Evolutionary conservation across 108 stramenopile species (phyloP).

Genomic region (Conticribra weissflogii): DNA sequence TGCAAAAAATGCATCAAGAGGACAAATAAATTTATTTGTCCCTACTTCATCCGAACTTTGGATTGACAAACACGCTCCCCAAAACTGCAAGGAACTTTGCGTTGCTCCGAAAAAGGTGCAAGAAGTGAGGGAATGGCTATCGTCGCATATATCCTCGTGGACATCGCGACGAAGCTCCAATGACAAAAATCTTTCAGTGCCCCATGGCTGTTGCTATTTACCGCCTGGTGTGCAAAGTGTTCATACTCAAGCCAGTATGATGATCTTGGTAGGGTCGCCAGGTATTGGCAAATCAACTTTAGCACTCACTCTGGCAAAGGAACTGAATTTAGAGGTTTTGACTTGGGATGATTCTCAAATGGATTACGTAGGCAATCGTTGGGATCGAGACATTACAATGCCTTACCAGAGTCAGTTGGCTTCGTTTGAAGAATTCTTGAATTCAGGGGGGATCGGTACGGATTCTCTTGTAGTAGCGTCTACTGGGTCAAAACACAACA

Average conservation of each 20-base stretch:
- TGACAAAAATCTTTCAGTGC: constrained; percentile 1
- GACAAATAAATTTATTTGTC: not conserved
- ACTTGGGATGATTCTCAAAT: constrained; percentile 78
- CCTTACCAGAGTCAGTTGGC: constrained; percentile 58
- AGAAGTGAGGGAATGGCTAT: constrained; percentile 62
- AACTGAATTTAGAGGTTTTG: constrained; percentile 52
- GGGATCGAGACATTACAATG: constrained; percentile 3
- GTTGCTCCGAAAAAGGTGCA: constrained; percentile 88
- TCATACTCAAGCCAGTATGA: constrained; percentile 37
- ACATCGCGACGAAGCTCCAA: constrained; percentile 16
- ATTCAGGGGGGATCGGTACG: constrained; percentile 58
- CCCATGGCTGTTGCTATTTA: not conserved
- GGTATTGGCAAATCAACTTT: constrained; percentile 84
- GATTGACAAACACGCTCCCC: constrained; percentile 72
- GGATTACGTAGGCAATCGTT: constrained; percentile 17
- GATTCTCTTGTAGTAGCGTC: constrained; percentile 44
- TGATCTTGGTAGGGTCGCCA: constrained; percentile 79
- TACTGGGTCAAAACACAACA: too few relatives aligned
- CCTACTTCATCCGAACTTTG: constrained; percentile 44
- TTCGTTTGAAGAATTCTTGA: constrained; percentile 81
- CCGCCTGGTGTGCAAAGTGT: constrained; percentile 1
- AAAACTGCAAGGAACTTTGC: constrained; percentile 56
- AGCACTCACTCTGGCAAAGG: constrained; percentile 58
- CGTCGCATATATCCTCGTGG: constrained; percentile 5
- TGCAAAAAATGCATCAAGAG: not conserved